Evolutionary conservation across 768 basidiomycete genomes (phyloP).

Genomic region (Boletus barrowsii): DNA sequence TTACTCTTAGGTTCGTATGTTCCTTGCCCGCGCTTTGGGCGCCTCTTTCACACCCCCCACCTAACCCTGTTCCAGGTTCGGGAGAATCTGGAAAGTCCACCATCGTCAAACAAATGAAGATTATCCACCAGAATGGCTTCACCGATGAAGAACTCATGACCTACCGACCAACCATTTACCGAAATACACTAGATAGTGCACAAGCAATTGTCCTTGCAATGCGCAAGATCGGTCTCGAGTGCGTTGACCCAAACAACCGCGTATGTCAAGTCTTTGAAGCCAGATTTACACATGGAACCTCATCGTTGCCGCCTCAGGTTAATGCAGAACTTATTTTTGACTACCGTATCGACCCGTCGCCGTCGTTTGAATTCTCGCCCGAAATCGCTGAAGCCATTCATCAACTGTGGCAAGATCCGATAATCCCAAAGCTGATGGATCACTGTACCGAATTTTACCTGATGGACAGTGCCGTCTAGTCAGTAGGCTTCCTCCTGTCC

Average conservation of each 20-base stretch:
- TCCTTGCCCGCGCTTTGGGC: background rate
- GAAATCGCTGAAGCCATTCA: conserved; percentile 69
- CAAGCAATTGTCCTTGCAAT: conserved; percentile 83
- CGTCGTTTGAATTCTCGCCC: conserved; percentile 48
- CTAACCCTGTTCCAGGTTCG: conserved; percentile 55
- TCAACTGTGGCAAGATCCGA: conserved; percentile 68
- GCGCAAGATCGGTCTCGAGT: conserved; percentile 82
- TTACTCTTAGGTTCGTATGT: conserved; percentile 72
- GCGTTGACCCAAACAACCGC: conserved; percentile 62
- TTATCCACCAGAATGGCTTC: conserved; percentile 93
- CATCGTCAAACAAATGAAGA: conserved; percentile 99
- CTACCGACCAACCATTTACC: conserved; percentile 77
- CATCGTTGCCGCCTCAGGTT: conserved; percentile 26
- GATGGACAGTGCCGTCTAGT: conserved; percentile 95
- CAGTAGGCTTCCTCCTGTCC: conserved; percentile 28
- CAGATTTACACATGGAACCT: background rate
- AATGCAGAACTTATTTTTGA: conserved; percentile 63
- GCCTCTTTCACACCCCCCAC: conserved; percentile 4
- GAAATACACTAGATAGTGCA: conserved; percentile 85
- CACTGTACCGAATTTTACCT: conserved; percentile 80
- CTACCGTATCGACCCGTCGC: conserved; percentile 44
- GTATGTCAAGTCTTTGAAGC: conserved; percentile 8
- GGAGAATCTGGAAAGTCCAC: conserved; percentile 95
- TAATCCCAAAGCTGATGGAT: conserved; percentile 50
- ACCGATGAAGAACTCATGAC: conserved; percentile 69